Conservation (phyloP, 2,329 filamentous ascomycete species). For the Calycina herbarum region DNA sequence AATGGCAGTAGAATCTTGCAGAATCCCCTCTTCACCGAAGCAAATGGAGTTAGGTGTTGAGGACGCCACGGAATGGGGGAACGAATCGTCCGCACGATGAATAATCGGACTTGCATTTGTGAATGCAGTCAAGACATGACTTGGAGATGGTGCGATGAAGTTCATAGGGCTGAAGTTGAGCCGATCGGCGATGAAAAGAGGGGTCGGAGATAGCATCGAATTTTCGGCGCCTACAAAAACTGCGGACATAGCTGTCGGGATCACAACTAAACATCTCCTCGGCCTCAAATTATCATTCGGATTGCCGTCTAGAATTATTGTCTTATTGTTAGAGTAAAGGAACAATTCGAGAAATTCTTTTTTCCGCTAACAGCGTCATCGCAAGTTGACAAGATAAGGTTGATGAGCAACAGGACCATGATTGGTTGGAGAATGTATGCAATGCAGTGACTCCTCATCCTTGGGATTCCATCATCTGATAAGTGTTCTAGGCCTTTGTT, state of each 20-base stretch:
- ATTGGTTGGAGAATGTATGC: too few relatives aligned
- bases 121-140: not conserved
- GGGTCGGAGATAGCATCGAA: not conserved
- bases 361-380: too few relatives aligned
- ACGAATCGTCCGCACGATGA: not conserved
- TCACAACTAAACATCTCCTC: not conserved
- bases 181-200: not conserved
- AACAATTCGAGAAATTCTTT: too few relatives aligned
- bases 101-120: not conserved
- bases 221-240: too few relatives aligned
- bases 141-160: not conserved
- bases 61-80: not conserved
- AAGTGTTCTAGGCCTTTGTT: too few relatives aligned
- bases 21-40: not conserved
- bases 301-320: not conserved
- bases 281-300: not conserved
- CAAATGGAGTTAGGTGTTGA: not conserved
- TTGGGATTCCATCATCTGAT: too few relatives aligned
- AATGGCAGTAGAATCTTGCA: not conserved
- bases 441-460: too few relatives aligned
- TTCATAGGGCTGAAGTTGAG: conserved; percentile 3
- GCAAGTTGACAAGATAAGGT: too few relatives aligned
- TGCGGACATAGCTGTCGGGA: not conserved
- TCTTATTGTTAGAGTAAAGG: too few relatives aligned
- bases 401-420: too few relatives aligned